Percentiles rank a stretch among this genome's conserved stretches.
Conservation (phyloP, 1,139 yeast genomes). For the Saccharomyces hybrid region DNA sequence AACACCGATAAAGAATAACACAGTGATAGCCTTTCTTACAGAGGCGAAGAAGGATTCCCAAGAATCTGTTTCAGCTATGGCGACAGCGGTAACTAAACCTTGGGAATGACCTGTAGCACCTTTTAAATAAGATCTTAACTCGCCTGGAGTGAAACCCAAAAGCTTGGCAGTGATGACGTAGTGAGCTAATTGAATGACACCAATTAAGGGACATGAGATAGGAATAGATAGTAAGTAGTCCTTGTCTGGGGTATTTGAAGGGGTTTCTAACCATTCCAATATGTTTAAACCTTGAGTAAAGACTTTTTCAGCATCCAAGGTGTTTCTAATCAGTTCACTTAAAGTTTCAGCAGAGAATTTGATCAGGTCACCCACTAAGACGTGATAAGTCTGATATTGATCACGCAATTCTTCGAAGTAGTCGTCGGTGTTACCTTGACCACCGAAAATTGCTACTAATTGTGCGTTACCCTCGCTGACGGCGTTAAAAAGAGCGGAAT, state of each 20-base stretch:
- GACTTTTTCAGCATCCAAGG: conserved; percentile 75
- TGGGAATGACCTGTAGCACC: conserved; percentile 99
- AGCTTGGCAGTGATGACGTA: conserved; percentile 81
- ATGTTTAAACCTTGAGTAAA: conserved; percentile 92
- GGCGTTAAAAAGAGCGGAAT: conserved; percentile 59
- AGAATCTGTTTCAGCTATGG: conserved; percentile 74
- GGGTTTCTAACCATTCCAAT: conserved; percentile 75
- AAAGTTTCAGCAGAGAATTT: conserved; percentile 61
- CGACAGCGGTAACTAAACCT: conserved; percentile 91
- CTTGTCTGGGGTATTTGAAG: conserved; percentile 81
- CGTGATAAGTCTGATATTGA: conserved; percentile 66
- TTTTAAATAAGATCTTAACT: conserved; percentile 57
- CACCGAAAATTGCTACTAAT: conserved; percentile 87
- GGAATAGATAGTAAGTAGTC: conserved; percentile 89
- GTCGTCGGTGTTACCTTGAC: conserved; percentile 98
- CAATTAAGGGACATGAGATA: conserved; percentile 90
- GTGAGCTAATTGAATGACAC: conserved; percentile 91
- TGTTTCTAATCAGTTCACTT: conserved; percentile 58
- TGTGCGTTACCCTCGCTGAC: conserved; percentile 51
- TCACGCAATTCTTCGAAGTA: conserved; percentile 95
- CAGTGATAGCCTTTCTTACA: conserved; percentile 70
- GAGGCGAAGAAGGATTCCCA: conserved; percentile 77
- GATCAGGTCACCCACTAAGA: conserved; percentile 66
- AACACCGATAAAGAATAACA: conserved; percentile 88
- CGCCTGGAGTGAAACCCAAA: conserved; percentile 85